Evolutionary conservation across 2,329 filamentous ascomycete species (phyloP).

Genomic region (Pezicula rhizophila): DNA sequence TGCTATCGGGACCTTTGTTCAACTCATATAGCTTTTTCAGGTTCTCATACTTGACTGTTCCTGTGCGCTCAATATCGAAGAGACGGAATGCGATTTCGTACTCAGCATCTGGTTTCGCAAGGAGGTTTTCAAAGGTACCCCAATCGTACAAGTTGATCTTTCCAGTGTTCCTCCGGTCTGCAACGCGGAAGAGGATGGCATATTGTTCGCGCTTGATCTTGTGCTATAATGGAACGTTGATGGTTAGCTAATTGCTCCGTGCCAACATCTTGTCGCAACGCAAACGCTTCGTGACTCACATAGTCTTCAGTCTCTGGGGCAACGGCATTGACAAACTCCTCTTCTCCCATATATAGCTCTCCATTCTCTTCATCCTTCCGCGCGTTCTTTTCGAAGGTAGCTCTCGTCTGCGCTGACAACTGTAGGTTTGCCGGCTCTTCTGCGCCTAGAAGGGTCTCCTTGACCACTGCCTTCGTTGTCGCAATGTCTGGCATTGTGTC

Average conservation of each 20-base stretch:
- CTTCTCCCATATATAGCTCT: conserved; percentile 72
- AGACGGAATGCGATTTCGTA: conserved; percentile 98
- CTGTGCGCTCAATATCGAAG: conserved; percentile 81
- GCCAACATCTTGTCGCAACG: no score
- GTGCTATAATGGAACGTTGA: conserved; percentile 53
- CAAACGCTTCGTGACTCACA: conserved; percentile 49
- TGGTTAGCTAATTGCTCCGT: conserved; percentile 22
- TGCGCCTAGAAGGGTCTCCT: conserved; percentile 69
- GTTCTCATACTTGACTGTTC: conserved; percentile 82
- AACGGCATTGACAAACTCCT: conserved; percentile 88
- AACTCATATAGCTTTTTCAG: conserved; percentile 80
- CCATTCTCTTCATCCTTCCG: conserved; percentile 68
- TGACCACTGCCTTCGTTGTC: conserved; percentile 54
- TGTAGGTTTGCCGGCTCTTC: conserved; percentile 42
- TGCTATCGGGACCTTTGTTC: conserved; percentile 77
- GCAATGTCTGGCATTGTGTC: conserved; percentile 22
- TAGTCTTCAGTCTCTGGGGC: conserved; percentile 85
- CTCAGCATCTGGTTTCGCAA: conserved; percentile 91
- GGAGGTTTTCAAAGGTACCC: conserved; percentile 88
- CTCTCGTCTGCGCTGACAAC: conserved; percentile 68
- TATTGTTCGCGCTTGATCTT: conserved; percentile 98
- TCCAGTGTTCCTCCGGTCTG: conserved; percentile 71
- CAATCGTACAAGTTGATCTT: conserved; percentile 78
- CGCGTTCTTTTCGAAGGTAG: conserved; percentile 72
- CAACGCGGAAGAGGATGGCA: conserved; percentile 84